Conservation (phyloP, 495 filamentous ascomycete species). For the Cryomyces minteri region DNA sequence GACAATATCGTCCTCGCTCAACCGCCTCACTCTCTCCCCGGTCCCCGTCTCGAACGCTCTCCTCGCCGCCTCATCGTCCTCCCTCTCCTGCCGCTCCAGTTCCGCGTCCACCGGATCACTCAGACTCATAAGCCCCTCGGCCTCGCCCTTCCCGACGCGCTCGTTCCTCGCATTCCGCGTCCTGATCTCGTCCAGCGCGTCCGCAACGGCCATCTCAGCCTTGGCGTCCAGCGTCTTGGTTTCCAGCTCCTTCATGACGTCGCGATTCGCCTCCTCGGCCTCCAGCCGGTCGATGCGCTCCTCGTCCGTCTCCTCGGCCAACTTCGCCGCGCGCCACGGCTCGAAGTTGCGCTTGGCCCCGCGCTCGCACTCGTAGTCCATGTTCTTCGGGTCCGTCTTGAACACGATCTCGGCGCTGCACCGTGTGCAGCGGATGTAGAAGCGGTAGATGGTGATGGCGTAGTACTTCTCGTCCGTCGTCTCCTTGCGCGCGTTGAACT, state of each 20-base stretch:
- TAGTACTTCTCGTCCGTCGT: slow-evolving; percentile 86
- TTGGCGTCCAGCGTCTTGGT: slow-evolving; percentile 83
- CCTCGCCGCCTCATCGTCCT: slow-evolving; percentile 72
- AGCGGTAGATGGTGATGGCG: slow-evolving; percentile 72
- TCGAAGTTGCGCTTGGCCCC: slow-evolving; percentile 91
- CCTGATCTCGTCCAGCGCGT: slow-evolving; percentile 88
- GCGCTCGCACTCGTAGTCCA: slow-evolving; percentile 75
- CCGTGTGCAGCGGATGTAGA: slow-evolving; percentile 88
- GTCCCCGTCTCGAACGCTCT: slow-evolving; percentile 54
- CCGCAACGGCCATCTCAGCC: slow-evolving; percentile 90
- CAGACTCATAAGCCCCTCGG: slow-evolving; percentile 17
- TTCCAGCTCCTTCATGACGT: slow-evolving; percentile 66
- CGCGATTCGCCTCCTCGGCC: slow-evolving; percentile 43
- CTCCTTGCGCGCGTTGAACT: slow-evolving; percentile 95
- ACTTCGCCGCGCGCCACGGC: slow-evolving; percentile 52
- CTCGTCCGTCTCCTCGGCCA: slow-evolving; percentile 61
- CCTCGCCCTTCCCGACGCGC: slow-evolving; percentile 40
- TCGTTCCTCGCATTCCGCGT: slow-evolving; percentile 77
- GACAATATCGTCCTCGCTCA: slow-evolving; percentile 7
- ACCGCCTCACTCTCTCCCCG: slow-evolving; percentile 33
- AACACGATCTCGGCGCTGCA: slow-evolving; percentile 80
- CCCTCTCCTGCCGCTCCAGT: slow-evolving; percentile 45
- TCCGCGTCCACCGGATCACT: slow-evolving; percentile 34
- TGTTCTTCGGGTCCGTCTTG: slow-evolving; percentile 84
- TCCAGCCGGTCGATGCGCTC: slow-evolving; percentile 73